phyloP scores from a whole-genome alignment of 805 yeast genomes.

The Crinitomyces ghanaensis region DNA sequence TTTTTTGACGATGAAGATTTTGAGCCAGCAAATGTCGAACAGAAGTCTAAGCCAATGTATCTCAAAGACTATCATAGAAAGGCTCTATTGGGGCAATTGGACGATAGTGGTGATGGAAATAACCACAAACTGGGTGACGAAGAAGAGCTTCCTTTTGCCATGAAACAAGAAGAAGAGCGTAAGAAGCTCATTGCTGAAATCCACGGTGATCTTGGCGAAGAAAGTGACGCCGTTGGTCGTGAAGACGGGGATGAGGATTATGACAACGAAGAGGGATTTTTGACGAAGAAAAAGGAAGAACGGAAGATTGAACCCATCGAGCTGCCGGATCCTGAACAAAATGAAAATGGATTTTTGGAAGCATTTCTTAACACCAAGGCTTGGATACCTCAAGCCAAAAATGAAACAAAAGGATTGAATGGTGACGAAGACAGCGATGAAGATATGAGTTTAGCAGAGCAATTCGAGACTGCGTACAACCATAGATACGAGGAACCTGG shows the following conservation, averaged over 20 bases:
- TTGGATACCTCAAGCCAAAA: constrained; percentile 73
- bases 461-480: constrained; percentile 85
- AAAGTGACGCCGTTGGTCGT: too few species aligned
- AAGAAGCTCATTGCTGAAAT: constrained; percentile 65
- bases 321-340: constrained; percentile 56
- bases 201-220: constrained; percentile 39
- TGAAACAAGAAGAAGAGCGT: constrained; percentile 68
- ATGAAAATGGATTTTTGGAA: constrained; percentile 59
- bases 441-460: constrained; percentile 85
- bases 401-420: constrained; percentile 41
- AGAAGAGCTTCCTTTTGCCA: constrained; percentile 54
- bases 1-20: constrained; percentile 61
- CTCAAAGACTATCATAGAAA: constrained; percentile 88
- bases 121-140: too few species aligned
- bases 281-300: constrained; percentile 46
- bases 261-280: constrained; percentile 36
- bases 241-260: constrained; percentile 34
- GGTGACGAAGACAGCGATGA: constrained; percentile 65
- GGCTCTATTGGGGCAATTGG: constrained; percentile 59
- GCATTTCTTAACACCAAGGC: constrained; percentile 69
- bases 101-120: constrained; percentile 39
- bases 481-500: constrained; percentile 90
- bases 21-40: constrained; percentile 16
- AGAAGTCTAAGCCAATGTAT: constrained; percentile 62
- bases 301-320: constrained; percentile 25